These are phyloP conservation scores for Pseudocercospora cruenta DNA, from an alignment of 2,329 filamentous ascomycete genomes.

Conservation along the genomic window DNA sequence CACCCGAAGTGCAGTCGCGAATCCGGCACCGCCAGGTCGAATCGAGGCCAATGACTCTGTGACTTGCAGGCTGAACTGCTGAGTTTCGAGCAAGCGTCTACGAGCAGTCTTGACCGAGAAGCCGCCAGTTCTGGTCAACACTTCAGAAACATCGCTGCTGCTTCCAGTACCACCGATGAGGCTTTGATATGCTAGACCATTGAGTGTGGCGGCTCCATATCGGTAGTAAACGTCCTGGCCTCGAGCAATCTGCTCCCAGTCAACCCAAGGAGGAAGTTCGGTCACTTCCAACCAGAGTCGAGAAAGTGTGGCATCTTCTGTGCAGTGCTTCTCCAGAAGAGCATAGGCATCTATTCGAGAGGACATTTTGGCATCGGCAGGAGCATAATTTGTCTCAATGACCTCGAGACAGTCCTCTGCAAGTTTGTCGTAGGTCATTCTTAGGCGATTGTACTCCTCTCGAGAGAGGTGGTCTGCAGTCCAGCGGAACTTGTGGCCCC, in stretches of 20 bases:
- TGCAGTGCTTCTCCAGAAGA: slow-evolving; percentile 49
- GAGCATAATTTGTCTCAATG: background rate
- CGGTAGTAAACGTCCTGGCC: slow-evolving; percentile 75
- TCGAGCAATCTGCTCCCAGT: slow-evolving; percentile 71
- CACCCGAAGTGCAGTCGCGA: slow-evolving; percentile 64
- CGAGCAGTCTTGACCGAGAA: slow-evolving; percentile 67
- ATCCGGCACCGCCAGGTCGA: slow-evolving; percentile 66
- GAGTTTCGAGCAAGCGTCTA: slow-evolving; percentile 68
- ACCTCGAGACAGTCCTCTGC: slow-evolving; percentile 51
- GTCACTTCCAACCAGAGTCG: slow-evolving; percentile 67
- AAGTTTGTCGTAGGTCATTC: slow-evolving; percentile 67
- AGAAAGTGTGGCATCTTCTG: slow-evolving; percentile 57
- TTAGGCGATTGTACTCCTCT: slow-evolving; percentile 61
- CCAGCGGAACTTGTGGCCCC: slow-evolving; percentile 69
- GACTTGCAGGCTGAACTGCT: slow-evolving; percentile 71
- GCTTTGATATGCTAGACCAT: slow-evolving; percentile 63
- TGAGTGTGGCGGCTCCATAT: slow-evolving; percentile 67
- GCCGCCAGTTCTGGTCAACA: slow-evolving; percentile 70
- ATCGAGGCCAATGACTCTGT: slow-evolving; percentile 65
- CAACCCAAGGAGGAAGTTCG: slow-evolving; percentile 63
- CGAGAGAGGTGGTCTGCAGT: slow-evolving; percentile 63
- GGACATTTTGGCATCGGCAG: background rate
- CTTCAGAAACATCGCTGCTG: slow-evolving; percentile 69
- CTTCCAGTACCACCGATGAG: slow-evolving; percentile 67
- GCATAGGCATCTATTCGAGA: background rate